Evolutionary conservation across 2,329 filamentous ascomycete genomes (phyloP), one percentile per base, ranked within the genome.

Genomic region (Metarhizium album): DNA sequence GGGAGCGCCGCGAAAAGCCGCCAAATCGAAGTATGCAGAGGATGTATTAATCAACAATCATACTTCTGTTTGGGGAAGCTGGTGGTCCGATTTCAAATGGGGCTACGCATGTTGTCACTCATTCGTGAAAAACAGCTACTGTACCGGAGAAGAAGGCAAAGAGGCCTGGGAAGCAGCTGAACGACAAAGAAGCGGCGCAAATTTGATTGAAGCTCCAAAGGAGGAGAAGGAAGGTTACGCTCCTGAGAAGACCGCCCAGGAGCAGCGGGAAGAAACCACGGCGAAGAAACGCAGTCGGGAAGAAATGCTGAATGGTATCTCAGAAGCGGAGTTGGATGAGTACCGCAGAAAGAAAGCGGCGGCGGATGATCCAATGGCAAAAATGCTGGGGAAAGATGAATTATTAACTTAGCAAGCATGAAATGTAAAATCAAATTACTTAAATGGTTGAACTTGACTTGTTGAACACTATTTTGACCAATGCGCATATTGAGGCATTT

Each of bases 81-180:
- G 93, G 93, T 98, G 93, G 93, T 80, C 83, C 49, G 83, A 88
- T 62, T 97, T 96, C 70, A 80, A 85, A 67, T 98, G 93, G 93
- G 93, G 93, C 1, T 98, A 95, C 67, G 80, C 87, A 22, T 98
- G 93, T 67, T 98, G 93, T 72, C 90, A 94, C 65, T 95, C 90
- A 0, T 84, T 83, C 22, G 80, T 95, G 55, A 96, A 95, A 70
- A 97, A 98, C 68, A 95, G 90, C 62, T 98, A 97, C 63, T 98
- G 93, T 67, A 97, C 91, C 0, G 93, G 93, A 24, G 88, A 93
- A 54, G 87, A 87, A 52, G 93, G 93, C 35, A 94, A 83, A 66
- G 72, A 71, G 54, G 90, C 89, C 1, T 90, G 87, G 67, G 84
- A 90, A 59, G 84, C 87, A 51, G 83, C 87, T 0, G 83, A 93